phyloP scores from a whole-genome alignment of 768 basidiomycete species.

The Symmetrospora coprosmae region DNA sequence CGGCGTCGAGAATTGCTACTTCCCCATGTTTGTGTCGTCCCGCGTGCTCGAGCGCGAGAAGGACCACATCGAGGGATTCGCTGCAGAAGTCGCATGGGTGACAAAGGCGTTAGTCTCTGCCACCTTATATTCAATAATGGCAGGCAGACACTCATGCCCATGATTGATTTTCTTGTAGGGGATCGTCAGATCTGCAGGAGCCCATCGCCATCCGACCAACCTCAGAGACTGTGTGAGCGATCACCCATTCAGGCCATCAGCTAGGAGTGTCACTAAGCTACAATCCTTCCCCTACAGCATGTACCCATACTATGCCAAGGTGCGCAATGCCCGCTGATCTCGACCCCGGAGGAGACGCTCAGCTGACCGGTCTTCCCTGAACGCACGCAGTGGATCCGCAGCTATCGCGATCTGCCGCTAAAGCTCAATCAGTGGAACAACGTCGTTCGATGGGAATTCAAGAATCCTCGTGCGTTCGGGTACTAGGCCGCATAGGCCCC shows the following conservation, averaged over 20 bases:
- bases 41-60: slow-evolving; percentile 92
- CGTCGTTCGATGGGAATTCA: slow-evolving; percentile 99
- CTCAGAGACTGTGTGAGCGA: slow-evolving; percentile 61
- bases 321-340: neutral
- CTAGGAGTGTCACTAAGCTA: no score
- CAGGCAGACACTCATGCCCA: neutral
- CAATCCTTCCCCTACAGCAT: slow-evolving; percentile 40
- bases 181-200: slow-evolving; percentile 83
- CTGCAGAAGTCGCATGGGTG: slow-evolving; percentile 99
- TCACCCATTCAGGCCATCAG: no score
- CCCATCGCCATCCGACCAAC: slow-evolving; percentile 96
- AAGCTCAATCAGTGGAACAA: slow-evolving; percentile 99
- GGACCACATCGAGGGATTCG: slow-evolving; percentile 97
- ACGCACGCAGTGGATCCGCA: slow-evolving; percentile 65
- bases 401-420: slow-evolving; percentile 87
- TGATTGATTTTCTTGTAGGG: slow-evolving; percentile 42
- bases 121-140: neutral
- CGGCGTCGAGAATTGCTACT: slow-evolving; percentile 92
- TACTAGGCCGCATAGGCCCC: neutral
- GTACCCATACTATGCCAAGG: slow-evolving; percentile 97
- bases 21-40: slow-evolving; percentile 93
- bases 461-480: slow-evolving; percentile 66
- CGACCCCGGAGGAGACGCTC: neutral
- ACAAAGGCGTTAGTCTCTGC: slow-evolving; percentile 63
- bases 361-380: neutral